phyloP scores from a whole-genome alignment of 768 basidiomycete genomes.

The Rhodotorula paludigena region DNA sequence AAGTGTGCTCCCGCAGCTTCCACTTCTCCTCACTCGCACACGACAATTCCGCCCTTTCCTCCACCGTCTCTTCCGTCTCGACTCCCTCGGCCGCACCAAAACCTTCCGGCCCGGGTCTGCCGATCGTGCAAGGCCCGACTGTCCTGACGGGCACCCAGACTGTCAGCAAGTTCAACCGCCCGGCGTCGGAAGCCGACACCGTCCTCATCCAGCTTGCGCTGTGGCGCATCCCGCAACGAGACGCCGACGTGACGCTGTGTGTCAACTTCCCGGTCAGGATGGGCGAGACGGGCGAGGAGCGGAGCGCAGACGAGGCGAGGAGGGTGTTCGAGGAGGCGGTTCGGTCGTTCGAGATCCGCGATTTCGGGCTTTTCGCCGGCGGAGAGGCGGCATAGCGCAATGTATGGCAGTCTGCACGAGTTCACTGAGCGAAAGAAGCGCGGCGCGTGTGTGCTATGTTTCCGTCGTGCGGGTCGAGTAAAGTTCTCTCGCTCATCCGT shows the following conservation, averaged over 20 bases:
- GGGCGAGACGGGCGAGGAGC: slow-evolving; percentile 46
- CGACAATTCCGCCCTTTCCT: slow-evolving; percentile 69
- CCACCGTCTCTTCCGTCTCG: slow-evolving; percentile 52
- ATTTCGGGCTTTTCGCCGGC: slow-evolving; percentile 63
- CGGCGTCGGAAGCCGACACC: slow-evolving; percentile 54
- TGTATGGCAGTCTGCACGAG: neutral
- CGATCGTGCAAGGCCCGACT: slow-evolving; percentile 46
- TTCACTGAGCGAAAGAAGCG: no score
- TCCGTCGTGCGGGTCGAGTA: no score
- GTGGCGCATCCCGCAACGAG: slow-evolving; percentile 67
- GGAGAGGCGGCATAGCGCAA: neutral
- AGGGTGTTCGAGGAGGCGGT: slow-evolving; percentile 58
- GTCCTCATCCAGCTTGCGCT: slow-evolving; percentile 75
- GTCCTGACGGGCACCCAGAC: slow-evolving; percentile 65
- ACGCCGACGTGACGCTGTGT: slow-evolving; percentile 74
- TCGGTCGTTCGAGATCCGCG: slow-evolving; percentile 60
- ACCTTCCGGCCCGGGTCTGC: slow-evolving; percentile 53
- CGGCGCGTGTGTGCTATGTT: no score
- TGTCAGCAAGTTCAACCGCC: slow-evolving; percentile 70
- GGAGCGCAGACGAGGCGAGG: slow-evolving; percentile 48
- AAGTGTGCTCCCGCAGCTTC: slow-evolving; percentile 57
- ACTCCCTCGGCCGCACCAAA: slow-evolving; percentile 49
- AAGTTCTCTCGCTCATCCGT: no score
- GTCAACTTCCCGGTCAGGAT: slow-evolving; percentile 66
- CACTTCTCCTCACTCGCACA: slow-evolving; percentile 87